Evolutionary conservation across 495 filamentous ascomycete genomes (phyloP).

Genomic region (Neurospora sp.): DNA sequence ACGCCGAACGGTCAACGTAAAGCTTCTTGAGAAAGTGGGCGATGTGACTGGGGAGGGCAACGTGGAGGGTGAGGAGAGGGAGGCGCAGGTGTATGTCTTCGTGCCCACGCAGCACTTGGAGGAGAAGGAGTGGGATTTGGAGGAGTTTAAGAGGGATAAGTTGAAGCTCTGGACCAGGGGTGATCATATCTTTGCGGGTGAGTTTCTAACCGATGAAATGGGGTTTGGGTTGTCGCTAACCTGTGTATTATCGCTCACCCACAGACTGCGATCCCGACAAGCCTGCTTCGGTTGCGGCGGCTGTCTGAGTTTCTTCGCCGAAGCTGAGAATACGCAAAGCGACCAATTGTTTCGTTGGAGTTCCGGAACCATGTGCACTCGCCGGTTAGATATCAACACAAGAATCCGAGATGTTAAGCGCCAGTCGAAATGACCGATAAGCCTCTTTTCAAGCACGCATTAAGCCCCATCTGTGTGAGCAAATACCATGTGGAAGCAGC

Average conservation of each 20-base stretch:
- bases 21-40: constrained; percentile 36
- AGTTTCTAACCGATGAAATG: no score
- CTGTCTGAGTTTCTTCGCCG: background rate
- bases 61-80: constrained; percentile 44
- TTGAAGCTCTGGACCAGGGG: constrained; percentile 40
- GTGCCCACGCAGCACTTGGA: constrained; percentile 44
- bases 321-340: background rate
- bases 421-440: background rate
- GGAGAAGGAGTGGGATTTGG: constrained; percentile 70
- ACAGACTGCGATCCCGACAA: constrained; percentile 16
- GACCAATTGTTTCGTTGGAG: background rate
- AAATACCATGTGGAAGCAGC: background rate
- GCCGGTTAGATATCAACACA: background rate
- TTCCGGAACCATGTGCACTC: background rate
- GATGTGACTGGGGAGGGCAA: constrained; percentile 29
- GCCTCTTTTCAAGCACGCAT: background rate
- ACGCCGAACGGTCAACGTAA: constrained; percentile 49
- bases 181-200: constrained; percentile 30
- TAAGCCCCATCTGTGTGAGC: background rate
- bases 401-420: background rate
- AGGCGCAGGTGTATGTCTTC: constrained; percentile 74
- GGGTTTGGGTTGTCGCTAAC: no score
- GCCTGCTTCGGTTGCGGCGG: constrained; percentile 9
- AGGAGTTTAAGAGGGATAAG: constrained; percentile 60
- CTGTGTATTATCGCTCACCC: background rate